These are phyloP conservation scores for Sugiyamaella paludigena DNA, from an alignment of 1,139 yeast genomes.

Conservation along the genomic window DNA sequence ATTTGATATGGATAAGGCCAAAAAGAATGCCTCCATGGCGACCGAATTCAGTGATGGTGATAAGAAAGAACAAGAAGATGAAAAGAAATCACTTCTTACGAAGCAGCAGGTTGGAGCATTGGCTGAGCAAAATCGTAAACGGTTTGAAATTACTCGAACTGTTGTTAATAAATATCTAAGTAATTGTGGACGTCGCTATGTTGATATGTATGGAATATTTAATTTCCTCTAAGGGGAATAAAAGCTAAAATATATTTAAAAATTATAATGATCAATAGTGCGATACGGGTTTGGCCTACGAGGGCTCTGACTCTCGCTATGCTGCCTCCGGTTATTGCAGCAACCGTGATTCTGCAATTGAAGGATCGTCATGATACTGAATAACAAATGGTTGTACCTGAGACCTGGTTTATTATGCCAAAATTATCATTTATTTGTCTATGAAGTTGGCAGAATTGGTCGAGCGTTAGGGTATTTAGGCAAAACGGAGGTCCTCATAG, in stretches of 20 bases:
- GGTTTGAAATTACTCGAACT: constrained; percentile 55
- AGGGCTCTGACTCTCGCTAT: too few species aligned
- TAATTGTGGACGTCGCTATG: constrained; percentile 89
- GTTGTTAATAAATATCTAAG: constrained; percentile 72
- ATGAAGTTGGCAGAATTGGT: too few species aligned
- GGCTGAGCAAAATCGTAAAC: constrained; percentile 73
- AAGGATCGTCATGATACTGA: too few species aligned
- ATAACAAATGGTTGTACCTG: too few species aligned
- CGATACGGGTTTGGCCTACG: too few species aligned
- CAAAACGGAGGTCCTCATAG: too few species aligned
- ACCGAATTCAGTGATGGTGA: constrained; percentile 1
- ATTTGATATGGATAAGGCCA: constrained; percentile 82
- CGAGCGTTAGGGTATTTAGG: too few species aligned
- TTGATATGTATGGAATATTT: constrained; percentile 80
- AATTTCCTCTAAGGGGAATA: constrained; percentile 17
- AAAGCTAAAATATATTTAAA: neutral
- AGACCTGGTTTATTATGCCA: too few species aligned
- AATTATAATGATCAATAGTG: neutral
- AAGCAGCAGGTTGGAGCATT: constrained; percentile 58
- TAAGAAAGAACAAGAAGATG: neutral
- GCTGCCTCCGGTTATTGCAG: too few species aligned
- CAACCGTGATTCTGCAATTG: too few species aligned
- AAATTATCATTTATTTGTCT: too few species aligned
- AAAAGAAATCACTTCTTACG: constrained; percentile 11
- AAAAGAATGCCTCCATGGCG: constrained; percentile 38